Base-by-base conservation (phyloP, 257 asterid species). In the Ehretia macrophylla region DNA sequence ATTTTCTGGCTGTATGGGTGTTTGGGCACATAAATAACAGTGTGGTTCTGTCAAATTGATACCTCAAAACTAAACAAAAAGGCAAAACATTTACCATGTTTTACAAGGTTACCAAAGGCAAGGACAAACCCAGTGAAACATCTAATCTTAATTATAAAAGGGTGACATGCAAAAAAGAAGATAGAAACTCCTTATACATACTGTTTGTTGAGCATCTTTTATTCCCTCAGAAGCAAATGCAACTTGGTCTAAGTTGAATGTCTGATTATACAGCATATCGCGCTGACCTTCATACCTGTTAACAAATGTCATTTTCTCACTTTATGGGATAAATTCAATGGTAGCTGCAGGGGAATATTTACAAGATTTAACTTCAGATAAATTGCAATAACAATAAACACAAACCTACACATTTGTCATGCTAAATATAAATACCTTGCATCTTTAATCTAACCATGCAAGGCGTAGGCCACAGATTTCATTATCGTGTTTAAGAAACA, bases 201-300 rank as follows among this genome's bases (percentile, higher is more conserved):
- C 99, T 64, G 99, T 92, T 77, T 92, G 95, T 70, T 92, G 99
- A 56, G 99, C 97, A 83, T 92, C 97, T 81, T 88, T 92, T 32
- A 92, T 88, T 60, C 97, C 99, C 71, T 92, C 99, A 56, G 99
- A 67, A 71, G 99, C 99, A 83, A 92, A 92, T 61, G 96, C 78
- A 69, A 92, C 97, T 88, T 88, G 96, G 71, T 88, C 99, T 35
- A 92, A 81, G 77, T 86, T 92, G 78, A 84, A 92, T 14, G 97
- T 92, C 86, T 88, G 97, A 68, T 88, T 88, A 69, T 78, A 92
- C 5, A 88, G 88, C 97, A 92, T 88, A 74, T 88, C 99, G 0
- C 99, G 99, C 73, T 92, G 99, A 51, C 94, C 94, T 84, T 92
- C 97, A 68, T 92, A 86, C 96, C 99, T 92, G 70, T 39, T 54